phyloP scores from a whole-genome alignment of 345 rosid genomes.

The Rubroshorea leprosula region DNA sequence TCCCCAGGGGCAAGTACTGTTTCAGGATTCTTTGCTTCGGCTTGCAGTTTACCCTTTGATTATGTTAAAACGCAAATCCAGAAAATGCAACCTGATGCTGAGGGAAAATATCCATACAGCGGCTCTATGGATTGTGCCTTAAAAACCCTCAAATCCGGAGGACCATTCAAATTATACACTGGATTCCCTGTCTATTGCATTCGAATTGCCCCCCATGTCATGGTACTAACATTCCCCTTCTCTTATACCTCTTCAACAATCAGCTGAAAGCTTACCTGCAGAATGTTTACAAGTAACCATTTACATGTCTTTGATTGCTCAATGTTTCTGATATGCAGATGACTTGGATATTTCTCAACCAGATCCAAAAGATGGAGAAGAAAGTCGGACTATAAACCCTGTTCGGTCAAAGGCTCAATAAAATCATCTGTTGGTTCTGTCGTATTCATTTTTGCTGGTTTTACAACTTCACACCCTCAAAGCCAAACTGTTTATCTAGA shows the following conservation, averaged over 20 bases:
- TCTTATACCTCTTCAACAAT: background rate
- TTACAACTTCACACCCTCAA: conserved; percentile 13
- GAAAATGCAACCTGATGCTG: conserved; percentile 98
- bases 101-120: conserved; percentile 82
- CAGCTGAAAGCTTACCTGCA: background rate
- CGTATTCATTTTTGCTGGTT: conserved; percentile 20
- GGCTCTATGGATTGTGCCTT: conserved; percentile 83
- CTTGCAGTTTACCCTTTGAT: conserved; percentile 97
- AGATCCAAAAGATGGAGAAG: conserved; percentile 65
- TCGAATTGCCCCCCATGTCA: conserved; percentile 96
- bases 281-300: background rate
- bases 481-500: conserved; percentile 15
- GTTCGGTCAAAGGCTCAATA: conserved; percentile 15
- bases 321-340: conserved; percentile 50
- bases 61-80: conserved; percentile 97
- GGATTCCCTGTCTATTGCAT: conserved; percentile 96
- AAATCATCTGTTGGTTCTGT: conserved; percentile 18
- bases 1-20: conserved; percentile 80
- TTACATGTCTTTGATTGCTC: background rate
- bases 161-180: conserved; percentile 85
- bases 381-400: conserved; percentile 38
- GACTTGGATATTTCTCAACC: conserved; percentile 98
- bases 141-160: conserved; percentile 82
- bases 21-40: conserved; percentile 88
- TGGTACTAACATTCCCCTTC: conserved; percentile 45